Conservation (phyloP, 345 rosid species). For the Corchorus olitorius region DNA sequence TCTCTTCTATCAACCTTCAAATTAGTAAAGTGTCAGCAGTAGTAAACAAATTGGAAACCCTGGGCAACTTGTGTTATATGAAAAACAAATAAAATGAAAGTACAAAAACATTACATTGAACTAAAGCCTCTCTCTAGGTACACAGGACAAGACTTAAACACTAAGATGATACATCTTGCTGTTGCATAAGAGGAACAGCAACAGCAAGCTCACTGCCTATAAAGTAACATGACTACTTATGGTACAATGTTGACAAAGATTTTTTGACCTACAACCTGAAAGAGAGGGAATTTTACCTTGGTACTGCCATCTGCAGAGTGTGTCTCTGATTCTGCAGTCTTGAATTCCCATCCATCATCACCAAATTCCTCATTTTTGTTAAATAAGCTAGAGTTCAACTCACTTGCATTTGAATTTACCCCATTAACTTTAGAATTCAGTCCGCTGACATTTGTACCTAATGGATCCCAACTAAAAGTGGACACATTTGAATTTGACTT, state of each 20-base stretch:
- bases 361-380: conserved; percentile 15
- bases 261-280: neutral
- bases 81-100: neutral
- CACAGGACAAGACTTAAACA: neutral
- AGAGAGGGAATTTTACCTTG: conserved; percentile 29
- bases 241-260: neutral
- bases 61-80: neutral
- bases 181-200: neutral
- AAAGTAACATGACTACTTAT: neutral
- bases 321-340: conserved; percentile 33
- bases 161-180: neutral
- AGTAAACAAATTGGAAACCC: conserved; percentile 19
- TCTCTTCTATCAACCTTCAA: conserved; percentile 35
- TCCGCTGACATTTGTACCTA: conserved; percentile 27
- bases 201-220: neutral
- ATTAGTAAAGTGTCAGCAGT: conserved; percentile 26
- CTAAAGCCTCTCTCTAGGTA: neutral
- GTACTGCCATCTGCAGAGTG: neutral
- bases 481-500: conserved; percentile 21
- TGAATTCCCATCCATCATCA: conserved; percentile 54
- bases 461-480: conserved; percentile 39
- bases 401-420: conserved; percentile 24
- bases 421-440: conserved; percentile 23
- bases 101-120: neutral
- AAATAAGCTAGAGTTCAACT: conserved; percentile 22